Percentiles rank a stretch among this genome's conserved stretches.
Evolutionary conservation across 768 basidiomycete species (phyloP).

Genomic region (Omphalotus guepiniiformis): DNA sequence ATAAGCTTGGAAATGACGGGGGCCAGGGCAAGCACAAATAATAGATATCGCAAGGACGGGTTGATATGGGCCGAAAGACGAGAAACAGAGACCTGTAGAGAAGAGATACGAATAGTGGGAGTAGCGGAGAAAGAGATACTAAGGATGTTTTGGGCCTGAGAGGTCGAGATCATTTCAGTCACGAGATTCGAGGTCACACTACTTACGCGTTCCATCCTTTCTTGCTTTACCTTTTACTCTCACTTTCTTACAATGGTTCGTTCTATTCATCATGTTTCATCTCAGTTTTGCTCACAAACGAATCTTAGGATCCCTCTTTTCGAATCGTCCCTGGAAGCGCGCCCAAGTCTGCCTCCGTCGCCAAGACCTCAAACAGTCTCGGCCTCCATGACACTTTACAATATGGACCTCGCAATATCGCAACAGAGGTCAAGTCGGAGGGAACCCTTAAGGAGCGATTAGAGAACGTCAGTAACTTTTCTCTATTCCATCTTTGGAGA

Average conservation of each 20-base stretch:
- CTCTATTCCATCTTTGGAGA: background rate
- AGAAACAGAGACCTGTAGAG: background rate
- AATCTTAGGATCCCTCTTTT: constrained; percentile 43
- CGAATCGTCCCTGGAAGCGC: constrained; percentile 57
- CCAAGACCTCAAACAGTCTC: constrained; percentile 65
- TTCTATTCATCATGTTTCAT: background rate
- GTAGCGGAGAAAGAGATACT: background rate
- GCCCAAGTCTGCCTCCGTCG: constrained; percentile 58
- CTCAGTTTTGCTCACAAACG: background rate
- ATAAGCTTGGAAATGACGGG: background rate
- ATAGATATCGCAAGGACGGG: background rate
- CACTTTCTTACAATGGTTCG: constrained; percentile 1
- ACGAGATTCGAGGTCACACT: constrained; percentile 4
- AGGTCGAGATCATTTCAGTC: constrained; percentile 6
- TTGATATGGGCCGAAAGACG: constrained; percentile 4
- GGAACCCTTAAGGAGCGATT: constrained; percentile 65
- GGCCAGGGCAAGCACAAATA: constrained; percentile 34
- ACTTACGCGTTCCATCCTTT: constrained; percentile 22
- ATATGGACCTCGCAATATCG: constrained; percentile 80
- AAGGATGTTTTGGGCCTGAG: no score
- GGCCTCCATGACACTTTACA: constrained; percentile 88
- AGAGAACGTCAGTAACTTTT: constrained; percentile 54
- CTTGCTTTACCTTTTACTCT: constrained; percentile 19
- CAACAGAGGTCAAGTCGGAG: constrained; percentile 63
- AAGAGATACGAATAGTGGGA: constrained; percentile 1